Base-by-base conservation (phyloP, 495 filamentous ascomycete genomes). In the Penicillium cinerascens region DNA sequence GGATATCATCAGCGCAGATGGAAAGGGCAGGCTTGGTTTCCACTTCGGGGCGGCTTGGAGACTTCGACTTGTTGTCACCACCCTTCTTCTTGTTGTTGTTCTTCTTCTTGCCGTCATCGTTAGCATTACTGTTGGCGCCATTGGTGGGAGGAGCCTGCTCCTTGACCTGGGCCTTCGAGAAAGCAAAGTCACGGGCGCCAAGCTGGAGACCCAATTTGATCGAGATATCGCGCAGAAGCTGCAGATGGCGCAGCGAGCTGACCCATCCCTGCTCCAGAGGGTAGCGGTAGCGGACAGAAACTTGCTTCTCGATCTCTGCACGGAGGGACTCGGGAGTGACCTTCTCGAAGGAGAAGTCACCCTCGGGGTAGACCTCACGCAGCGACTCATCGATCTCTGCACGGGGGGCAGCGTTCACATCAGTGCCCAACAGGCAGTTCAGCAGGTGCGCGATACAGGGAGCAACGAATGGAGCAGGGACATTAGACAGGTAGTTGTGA, bases 191-290 rank as follows among this genome's bases (percentile, higher is more conserved):
- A 68, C 86, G 92, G 46, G 83, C 82, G 61, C 84, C 85, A 37
- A 99, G 66, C 77, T 99, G 95, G 36, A 97, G 73, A 60, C 95
- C 95, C 47, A 97, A 77, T 74, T 95, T 97, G 69, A 97, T 74
- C 15, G 89, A 82, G 46, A 95, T 75, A 56, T 97, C 95, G 56
- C 95, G 88, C 43, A 97, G 81, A 55, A 97, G 76, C 71, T 97
- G 95, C 25, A 92, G 53, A 47, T 86, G 86, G 64, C 84, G 85
- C 52, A 89, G 71, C 22, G 81, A 69, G 51, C 65, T 76, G 52
- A 74, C 70, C 87, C 91, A 92, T 33, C 78, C 76, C 11, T 83
- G 69, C 33, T 78, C 75, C 35, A 97, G 77, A n/a, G 77, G 78
- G 71, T 85, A 89, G 45, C 87, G 83, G 73, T 86, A 99, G 49